These are phyloP conservation scores for Pyrenochaeta sp. DNA, from an alignment of 2,329 filamentous ascomycete species.

Conservation along the genomic window DNA sequence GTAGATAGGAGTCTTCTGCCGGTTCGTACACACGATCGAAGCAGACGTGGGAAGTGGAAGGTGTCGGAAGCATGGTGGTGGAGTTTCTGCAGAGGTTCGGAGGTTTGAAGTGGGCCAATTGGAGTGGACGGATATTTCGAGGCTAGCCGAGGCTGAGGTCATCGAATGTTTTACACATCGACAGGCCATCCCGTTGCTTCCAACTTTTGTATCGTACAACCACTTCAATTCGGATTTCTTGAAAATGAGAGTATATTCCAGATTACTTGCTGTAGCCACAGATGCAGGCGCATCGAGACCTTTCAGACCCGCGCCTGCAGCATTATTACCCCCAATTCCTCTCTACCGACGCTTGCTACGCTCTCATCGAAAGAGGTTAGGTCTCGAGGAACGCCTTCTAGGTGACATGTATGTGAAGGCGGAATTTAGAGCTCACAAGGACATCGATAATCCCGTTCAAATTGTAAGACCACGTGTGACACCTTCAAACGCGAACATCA, in stretches of 20 bases:
- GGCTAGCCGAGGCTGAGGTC: constrained; percentile 34
- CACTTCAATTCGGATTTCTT: not conserved
- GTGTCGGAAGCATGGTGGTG: constrained; percentile 82
- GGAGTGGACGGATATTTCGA: constrained; percentile 26
- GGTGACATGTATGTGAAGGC: constrained; percentile 93
- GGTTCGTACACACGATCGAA: constrained; percentile 93
- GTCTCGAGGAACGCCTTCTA: constrained; percentile 75
- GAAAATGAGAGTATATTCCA: constrained; percentile 39
- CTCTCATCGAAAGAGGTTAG: constrained; percentile 81
- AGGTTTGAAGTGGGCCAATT: constrained; percentile 27
- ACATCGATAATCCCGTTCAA: constrained; percentile 89
- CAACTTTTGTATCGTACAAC: not conserved
- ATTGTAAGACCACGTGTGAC: constrained; percentile 69
- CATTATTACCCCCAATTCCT: constrained; percentile 84
- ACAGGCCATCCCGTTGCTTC: constrained; percentile 15
- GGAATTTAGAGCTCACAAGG: constrained; percentile 85
- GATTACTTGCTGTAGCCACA: constrained; percentile 45
- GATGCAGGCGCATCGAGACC: constrained; percentile 45
- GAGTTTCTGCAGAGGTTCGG: constrained; percentile 18
- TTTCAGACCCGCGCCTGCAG: constrained; percentile 59
- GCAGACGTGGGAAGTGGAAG: constrained; percentile 88
- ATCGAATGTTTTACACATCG: constrained; percentile 16
- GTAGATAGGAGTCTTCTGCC: constrained; percentile 92
- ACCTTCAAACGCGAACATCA: not conserved
- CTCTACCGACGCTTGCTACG: constrained; percentile 89